Evolutionary conservation across 129 eudicot genomes (phyloP).

Genomic region (Helianthus annuus): HanXRQr2.0-SUNRISE NC_035441.2:180170967-180171466

Average conservation of each 20-base stretch:
- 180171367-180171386: not conserved
- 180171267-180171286: not conserved
- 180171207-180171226: not conserved
- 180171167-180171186: not conserved
- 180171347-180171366: not conserved
- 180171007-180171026: too few relatives aligned
- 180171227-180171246: constrained; percentile 6
- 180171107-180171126: too few relatives aligned
- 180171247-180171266: not conserved
- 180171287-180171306: not conserved
- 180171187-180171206: not conserved
- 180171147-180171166: constrained; percentile 5
- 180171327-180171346: not conserved
- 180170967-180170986: too few relatives aligned
- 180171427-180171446: not conserved
- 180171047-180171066: too few relatives aligned
- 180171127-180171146: too few relatives aligned
- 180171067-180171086: too few relatives aligned
- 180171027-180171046: too few relatives aligned
- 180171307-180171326: not conserved
- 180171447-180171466: not conserved
- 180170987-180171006: too few relatives aligned
- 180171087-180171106: too few relatives aligned
- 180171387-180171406: not conserved
- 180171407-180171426: not conserved